Percentiles rank a stretch among this genome's conserved stretches.
Evolutionary conservation across 306 rosid genomes (phyloP).

Genomic region (Psophocarpus tetragonolobus): DNA sequence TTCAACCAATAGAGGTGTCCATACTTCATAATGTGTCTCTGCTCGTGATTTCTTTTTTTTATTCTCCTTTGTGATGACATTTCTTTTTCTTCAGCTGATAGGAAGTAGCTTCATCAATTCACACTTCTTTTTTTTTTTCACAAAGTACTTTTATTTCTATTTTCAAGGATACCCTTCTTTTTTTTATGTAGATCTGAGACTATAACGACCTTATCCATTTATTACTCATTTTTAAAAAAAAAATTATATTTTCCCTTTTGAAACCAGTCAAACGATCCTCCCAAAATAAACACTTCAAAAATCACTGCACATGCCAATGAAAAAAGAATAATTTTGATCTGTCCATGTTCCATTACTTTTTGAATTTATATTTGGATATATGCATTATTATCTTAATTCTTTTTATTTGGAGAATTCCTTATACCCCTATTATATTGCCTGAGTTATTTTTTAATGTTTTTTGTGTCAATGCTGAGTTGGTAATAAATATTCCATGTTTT

Average conservation of each 20-base stretch:
- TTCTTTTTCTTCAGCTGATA: constrained; percentile 19
- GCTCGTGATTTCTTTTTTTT: constrained; percentile 2
- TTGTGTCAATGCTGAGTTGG: not conserved
- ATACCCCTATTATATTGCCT: not conserved
- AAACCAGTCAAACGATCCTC: not conserved
- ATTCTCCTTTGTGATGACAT: not conserved
- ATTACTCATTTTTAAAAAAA: not conserved
- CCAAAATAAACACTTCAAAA: not conserved
- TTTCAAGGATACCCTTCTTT: not conserved
- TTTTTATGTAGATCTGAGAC: not conserved
- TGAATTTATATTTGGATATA: not conserved
- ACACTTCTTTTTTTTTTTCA: not conserved
- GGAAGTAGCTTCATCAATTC: not conserved
- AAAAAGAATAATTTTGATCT: constrained; percentile 16
- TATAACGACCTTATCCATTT: not conserved
- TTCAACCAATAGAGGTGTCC: too few relatives aligned
- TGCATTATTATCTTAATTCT: not conserved
- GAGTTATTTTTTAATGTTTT: not conserved
- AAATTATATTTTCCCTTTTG: not conserved
- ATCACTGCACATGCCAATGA: not conserved
- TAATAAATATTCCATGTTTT: too few relatives aligned
- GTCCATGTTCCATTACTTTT: not conserved
- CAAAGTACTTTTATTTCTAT: constrained; percentile 8
- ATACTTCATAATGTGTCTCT: not conserved
- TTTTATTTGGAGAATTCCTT: not conserved